A percentile compares a stretch with the other conserved stretches of the same genome.
These are phyloP conservation scores for Fusarium abutilonis DNA, from an alignment of 2,329 filamentous ascomycete genomes.

Conservation along the genomic window DNA sequence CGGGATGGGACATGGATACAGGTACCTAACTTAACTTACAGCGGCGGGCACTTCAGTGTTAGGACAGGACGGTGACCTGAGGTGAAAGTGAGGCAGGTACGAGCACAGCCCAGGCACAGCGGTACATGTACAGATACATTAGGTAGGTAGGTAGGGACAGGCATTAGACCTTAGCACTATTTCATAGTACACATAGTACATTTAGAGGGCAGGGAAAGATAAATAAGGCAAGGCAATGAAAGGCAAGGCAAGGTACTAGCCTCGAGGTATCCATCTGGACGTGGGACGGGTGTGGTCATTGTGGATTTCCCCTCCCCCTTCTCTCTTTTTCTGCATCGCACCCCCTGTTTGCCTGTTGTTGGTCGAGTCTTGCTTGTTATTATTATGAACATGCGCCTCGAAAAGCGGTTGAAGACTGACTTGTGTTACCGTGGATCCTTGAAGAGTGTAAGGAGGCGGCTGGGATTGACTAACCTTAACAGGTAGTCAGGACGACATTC, in stretches of 20 bases:
- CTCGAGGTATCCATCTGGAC: conserved; percentile 8
- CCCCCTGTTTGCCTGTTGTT: conserved; percentile 42
- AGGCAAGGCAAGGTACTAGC: too few species aligned
- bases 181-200: too few species aligned
- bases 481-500: background rate
- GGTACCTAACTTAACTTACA: conserved; percentile 10
- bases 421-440: conserved; percentile 39
- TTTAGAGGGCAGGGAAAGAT: too few species aligned
- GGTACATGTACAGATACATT: conserved; percentile 24
- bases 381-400: conserved; percentile 37
- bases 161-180: too few species aligned
- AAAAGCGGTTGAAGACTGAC: conserved; percentile 40
- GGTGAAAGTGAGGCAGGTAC: conserved; percentile 18
- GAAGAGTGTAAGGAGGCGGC: conserved; percentile 16
- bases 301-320: conserved; percentile 26
- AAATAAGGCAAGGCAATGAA: too few species aligned
- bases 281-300: conserved; percentile 41
- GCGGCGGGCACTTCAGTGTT: conserved; percentile 5
- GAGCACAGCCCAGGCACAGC: conserved; percentile 20
- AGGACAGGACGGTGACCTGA: conserved; percentile 6
- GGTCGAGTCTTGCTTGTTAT: conserved; percentile 38
- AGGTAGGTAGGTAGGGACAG: too few species aligned
- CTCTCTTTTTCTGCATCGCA: conserved; percentile 33
- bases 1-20: conserved; percentile 36
- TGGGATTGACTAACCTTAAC: background rate